Percentiles rank a stretch among this genome's conserved stretches.
Conservation (phyloP, 164 flowering plant species). For the Piper betle region DNA sequence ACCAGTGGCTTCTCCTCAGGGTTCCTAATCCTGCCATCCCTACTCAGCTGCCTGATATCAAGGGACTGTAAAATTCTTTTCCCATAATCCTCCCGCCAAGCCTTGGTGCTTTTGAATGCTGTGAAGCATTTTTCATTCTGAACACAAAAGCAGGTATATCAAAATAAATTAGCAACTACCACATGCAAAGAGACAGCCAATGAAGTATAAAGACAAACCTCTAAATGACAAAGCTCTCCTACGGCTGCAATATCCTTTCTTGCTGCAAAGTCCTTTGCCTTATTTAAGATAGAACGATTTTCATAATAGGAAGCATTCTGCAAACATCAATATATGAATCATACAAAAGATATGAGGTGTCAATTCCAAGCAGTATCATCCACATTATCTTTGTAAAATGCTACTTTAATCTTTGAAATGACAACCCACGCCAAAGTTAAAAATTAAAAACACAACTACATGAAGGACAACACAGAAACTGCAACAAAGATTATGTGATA, state of each 20-base stretch:
- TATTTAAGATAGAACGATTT: slow-evolving; percentile 40
- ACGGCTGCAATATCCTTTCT: slow-evolving; percentile 57
- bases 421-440: too few species aligned
- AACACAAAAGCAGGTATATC: background rate
- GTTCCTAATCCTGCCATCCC: slow-evolving; percentile 82
- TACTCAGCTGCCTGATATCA: slow-evolving; percentile 60
- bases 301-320: slow-evolving; percentile 62
- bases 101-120: slow-evolving; percentile 52
- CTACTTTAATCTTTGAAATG: too few species aligned
- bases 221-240: slow-evolving; percentile 37
- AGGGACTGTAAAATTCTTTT: slow-evolving; percentile 59
- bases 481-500: too few species aligned
- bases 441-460: too few species aligned
- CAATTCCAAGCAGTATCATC: too few species aligned
- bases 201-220: slow-evolving; percentile 32
- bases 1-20: slow-evolving; percentile 70
- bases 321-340: slow-evolving; percentile 4
- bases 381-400: too few species aligned
- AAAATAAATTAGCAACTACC: background rate
- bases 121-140: slow-evolving; percentile 73
- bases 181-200: background rate
- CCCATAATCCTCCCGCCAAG: slow-evolving; percentile 74
- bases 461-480: too few species aligned
- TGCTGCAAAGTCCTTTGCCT: slow-evolving; percentile 58
- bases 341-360: background rate